Base-by-base conservation (phyloP, 1,139 yeast genomes). In the Spencermartinsiella ligniputridi region DNA sequence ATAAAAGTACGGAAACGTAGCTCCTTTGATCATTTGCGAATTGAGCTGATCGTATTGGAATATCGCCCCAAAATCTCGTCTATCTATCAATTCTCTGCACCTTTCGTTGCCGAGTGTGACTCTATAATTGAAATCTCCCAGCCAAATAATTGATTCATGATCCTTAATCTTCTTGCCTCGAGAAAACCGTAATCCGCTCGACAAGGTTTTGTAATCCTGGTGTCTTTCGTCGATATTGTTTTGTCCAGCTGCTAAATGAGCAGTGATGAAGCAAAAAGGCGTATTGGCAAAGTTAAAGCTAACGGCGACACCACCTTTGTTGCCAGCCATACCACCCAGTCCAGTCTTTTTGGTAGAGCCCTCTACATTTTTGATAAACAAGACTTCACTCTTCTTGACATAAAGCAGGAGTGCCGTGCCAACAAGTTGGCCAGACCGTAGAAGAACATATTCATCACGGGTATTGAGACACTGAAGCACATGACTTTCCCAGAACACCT, bases 91-190 rank as follows among this genome's bases (percentile, higher is more conserved):
- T 4, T 68, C 61, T 46, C 96, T 70, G 11, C 88, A 95, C 20
- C 79, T 78, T 4, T 85, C 96, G 60, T 86, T 88, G 0, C 86
- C 76, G 54, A 89, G 65, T 22, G 78, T 71, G 29, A 94, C 79
- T 55, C 99, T 72, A 66, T 85, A 94, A 62, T 94, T 94, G 63
- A 94, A 84, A 64, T 94, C 99, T 3, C 99, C 98, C 63, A 90
- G 75, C 98, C 98, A 92, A 8, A 94, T 72, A 3, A 89, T 76
- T 32, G 83, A 79, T 60, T 92, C 97, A 61, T 88, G 96, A 56
- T 88, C 95, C 50, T 75, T 75, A 27, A 90, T 78, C 19, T 76
- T 73, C 11, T 72, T 56, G 48, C 88, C 86, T 42, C 92, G 74
- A 1, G 87, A 78, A 60, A 94, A 90, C 34, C 83, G 72, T 45